These are phyloP conservation scores for Olyra latifolia DNA, from an alignment of 176 grass and related monocot species.

Conservation along the genomic window DNA sequence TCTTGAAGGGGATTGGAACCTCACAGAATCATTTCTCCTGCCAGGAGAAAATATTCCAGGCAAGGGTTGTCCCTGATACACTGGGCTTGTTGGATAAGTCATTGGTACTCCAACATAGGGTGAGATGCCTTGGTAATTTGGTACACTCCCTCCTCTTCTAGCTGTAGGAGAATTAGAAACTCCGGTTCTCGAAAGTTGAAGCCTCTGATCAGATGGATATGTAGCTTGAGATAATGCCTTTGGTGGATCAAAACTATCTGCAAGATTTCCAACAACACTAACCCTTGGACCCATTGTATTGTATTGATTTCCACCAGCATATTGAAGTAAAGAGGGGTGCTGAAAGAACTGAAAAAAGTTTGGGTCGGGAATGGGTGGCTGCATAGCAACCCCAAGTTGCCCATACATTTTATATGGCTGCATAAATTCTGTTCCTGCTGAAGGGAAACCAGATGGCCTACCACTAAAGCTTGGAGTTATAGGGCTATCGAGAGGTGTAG, in stretches of 20 bases:
- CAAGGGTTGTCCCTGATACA: slow-evolving; percentile 55
- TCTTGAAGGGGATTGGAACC: slow-evolving; percentile 52
- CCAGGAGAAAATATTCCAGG: slow-evolving; percentile 48
- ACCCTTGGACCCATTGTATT: slow-evolving; percentile 59
- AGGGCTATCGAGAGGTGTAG: slow-evolving; percentile 51
- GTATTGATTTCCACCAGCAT: slow-evolving; percentile 62
- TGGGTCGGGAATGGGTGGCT: slow-evolving; percentile 65
- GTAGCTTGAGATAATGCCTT: slow-evolving; percentile 44
- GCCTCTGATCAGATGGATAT: slow-evolving; percentile 60
- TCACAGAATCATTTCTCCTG: slow-evolving; percentile 60
- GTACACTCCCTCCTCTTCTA: slow-evolving; percentile 50
- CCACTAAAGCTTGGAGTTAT: slow-evolving; percentile 60
- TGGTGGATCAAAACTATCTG: slow-evolving; percentile 60
- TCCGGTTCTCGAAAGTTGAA: slow-evolving; percentile 49
- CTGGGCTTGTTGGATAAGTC: slow-evolving; percentile 57
- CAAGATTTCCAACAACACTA: slow-evolving; percentile 43
- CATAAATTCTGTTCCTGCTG: slow-evolving; percentile 57
- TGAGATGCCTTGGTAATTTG: slow-evolving; percentile 56
- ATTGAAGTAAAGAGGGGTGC: slow-evolving; percentile 58
- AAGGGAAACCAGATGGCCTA: slow-evolving; percentile 55
- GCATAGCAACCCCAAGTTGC: slow-evolving; percentile 62
- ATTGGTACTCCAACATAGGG: slow-evolving; percentile 47
- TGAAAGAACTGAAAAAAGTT: slow-evolving; percentile 68
- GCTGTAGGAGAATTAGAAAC: slow-evolving; percentile 47
- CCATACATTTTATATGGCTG: slow-evolving; percentile 79